Base-by-base conservation (phyloP, 2,329 filamentous ascomycete genomes). In the Microsporum ferrugineum region DNA sequence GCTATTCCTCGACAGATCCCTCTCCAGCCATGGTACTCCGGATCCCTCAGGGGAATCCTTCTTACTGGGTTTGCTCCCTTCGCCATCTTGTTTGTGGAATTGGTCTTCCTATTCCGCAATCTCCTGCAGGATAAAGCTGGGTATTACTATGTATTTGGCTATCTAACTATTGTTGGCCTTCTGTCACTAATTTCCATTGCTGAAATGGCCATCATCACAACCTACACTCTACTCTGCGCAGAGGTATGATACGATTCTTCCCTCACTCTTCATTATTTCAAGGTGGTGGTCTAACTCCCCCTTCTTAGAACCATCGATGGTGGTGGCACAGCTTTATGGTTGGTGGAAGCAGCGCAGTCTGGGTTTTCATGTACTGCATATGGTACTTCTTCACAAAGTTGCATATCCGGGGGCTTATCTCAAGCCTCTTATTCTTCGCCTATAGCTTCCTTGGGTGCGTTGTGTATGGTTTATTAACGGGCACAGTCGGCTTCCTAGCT, bases 61-160 rank as follows among this genome's bases (percentile, higher is more conserved):
- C 75, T 94, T 7, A 87, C 88, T 0, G 90, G 90, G 0, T 76
- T 94, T 17, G 82, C 92, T 5, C 89, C 90, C 0, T 95, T 95
- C 70, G 88, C 88, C 1, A 89, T 95, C 61, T 86, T 95, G 66
- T 94, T 92, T 72, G 89, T 95, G 69, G 89, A 95, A 75, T 80
- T 95, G 12, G 79, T 92, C 47, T 94, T 91, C 71, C 86, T 94
- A 57, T 94, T 95, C 75, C 88, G 90, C 75, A 91, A 87, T 57
- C 73, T 95, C 38, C 94, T 89, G 88, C 87, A 91, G 72, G 90
- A 95, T 74, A 95, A 95, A 78, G 90, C 85, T 69, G 89, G 88
- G 5, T 95, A 91, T 73, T 95, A 95, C 75, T 95, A 95, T 73
- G 86, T 95, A 27, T 95, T 94, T 71, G 90, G 90, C 8, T 95